Conservation (phyloP, 257 asterid species). For the Solanum chilense region DNA sequence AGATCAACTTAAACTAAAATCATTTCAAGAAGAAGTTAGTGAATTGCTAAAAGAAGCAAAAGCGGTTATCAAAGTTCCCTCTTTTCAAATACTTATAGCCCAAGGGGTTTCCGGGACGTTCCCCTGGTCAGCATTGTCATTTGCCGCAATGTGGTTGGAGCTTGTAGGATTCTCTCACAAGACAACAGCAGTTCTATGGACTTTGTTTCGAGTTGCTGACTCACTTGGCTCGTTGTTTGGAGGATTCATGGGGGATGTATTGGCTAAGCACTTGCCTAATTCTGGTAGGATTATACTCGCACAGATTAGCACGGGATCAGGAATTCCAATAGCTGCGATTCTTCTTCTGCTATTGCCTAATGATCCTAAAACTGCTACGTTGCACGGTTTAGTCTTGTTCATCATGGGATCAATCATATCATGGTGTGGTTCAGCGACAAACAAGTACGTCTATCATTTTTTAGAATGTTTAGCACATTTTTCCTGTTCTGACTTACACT, state of each 20-base stretch:
- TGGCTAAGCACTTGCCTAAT: slow-evolving; percentile 57
- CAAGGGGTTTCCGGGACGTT: slow-evolving; percentile 5
- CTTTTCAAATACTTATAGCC: background rate
- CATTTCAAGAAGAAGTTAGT: background rate
- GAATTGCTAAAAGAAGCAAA: slow-evolving; percentile 44
- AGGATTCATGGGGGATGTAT: slow-evolving; percentile 70
- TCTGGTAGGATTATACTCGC: slow-evolving; percentile 67
- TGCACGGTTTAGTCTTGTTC: slow-evolving; percentile 61
- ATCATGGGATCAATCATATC: slow-evolving; percentile 57
- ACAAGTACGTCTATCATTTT: slow-evolving; percentile 40
- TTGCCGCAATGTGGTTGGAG: slow-evolving; percentile 7
- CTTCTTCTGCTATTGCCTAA: slow-evolving; percentile 62
- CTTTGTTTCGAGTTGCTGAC: slow-evolving; percentile 47
- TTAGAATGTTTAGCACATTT: background rate
- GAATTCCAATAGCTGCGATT: slow-evolving; percentile 69
- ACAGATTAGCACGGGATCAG: slow-evolving; percentile 79
- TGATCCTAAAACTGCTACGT: slow-evolving; percentile 39
- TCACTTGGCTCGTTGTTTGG: slow-evolving; percentile 73
- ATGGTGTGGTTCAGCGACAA: slow-evolving; percentile 88
- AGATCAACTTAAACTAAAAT: slow-evolving; percentile 11
- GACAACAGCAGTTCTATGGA: slow-evolving; percentile 51
- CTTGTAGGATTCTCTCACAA: slow-evolving; percentile 31
- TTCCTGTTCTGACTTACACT: background rate
- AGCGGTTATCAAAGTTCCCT: slow-evolving; percentile 24
- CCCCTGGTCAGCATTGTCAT: slow-evolving; percentile 8